Percentiles rank a stretch among this genome's conserved stretches.
Evolutionary conservation across 805 yeast genomes (phyloP).

Genomic region (Candida sithepensis): DNA sequence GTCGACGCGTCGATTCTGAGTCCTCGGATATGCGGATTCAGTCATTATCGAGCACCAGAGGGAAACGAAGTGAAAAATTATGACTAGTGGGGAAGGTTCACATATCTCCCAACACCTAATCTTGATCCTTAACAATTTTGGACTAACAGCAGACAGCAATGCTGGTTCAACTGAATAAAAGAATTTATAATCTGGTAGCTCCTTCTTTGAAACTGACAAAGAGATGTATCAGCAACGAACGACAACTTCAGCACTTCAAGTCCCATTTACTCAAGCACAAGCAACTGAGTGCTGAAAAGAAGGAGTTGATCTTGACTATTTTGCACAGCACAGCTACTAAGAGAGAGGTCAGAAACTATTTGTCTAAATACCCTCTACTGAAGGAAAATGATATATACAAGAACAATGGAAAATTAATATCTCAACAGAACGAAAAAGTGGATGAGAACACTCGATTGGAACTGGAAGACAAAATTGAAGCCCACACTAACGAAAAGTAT

Average conservation of each 20-base stretch:
- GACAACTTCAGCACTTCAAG: slow-evolving; percentile 18
- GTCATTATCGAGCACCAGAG: too few relatives aligned
- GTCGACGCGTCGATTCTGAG: not conserved
- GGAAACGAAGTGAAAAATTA: too few relatives aligned
- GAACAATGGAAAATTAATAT: slow-evolving; percentile 15
- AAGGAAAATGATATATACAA: slow-evolving; percentile 32
- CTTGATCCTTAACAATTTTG: not conserved
- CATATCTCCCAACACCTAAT: too few relatives aligned
- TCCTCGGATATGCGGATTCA: too few relatives aligned
- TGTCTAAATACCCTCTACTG: slow-evolving; percentile 61
- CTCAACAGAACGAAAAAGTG: not conserved
- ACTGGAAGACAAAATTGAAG: not conserved
- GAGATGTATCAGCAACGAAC: slow-evolving; percentile 2
- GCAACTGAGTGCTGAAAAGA: slow-evolving; percentile 43
- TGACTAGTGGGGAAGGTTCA: too few relatives aligned
- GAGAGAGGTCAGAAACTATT: slow-evolving; percentile 81
- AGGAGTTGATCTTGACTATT: slow-evolving; percentile 77
- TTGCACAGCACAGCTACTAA: slow-evolving; percentile 89
- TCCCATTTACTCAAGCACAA: slow-evolving; percentile 27
- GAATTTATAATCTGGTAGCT: not conserved
- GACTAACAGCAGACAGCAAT: too few relatives aligned
- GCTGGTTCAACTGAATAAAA: not conserved
- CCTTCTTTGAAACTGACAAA: not conserved
- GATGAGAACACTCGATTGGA: not conserved
- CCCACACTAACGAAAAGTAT: slow-evolving; percentile 30